Evolutionary conservation across 345 rosid species (phyloP), one percentile per base, ranked within the genome.

Genomic region (Arabidopsis arenosa): DNA sequence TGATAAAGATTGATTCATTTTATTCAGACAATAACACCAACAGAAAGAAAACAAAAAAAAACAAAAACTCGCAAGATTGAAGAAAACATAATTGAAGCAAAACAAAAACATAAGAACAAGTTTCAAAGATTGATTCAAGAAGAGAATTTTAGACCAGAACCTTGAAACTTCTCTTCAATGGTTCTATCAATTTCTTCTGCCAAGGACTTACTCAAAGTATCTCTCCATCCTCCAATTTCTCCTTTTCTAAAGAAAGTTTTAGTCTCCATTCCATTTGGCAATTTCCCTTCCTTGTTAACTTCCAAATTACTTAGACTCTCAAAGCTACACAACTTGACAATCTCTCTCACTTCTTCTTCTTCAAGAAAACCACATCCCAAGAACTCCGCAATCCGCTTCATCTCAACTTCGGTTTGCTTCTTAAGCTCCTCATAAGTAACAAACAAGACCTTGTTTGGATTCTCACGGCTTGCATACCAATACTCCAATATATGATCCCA

Each of bases 381-480:
- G 32, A 81, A 78, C 57, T 60, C 63, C 0, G 68, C 74, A 9
- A 74, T n/a, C 39, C 21, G 74, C 48, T 79, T 71, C 14, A 75
- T 14, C 15, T 60, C 11, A 35, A 14, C 14, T 68, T 13, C 44
- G 6, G 66, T 39, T 8, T 68, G 54, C 48, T 51, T 58, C 6
- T 33, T 78, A 40, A 81, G 54, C 2, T 66, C 82, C 37, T 81
- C 82, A 21, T 74, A 81, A 23, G 68, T 81, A 2, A 70, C n/a
- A 39, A 81, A 81, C 62, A 72, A 63, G 9, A 80, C 9, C 66
- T 57, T 66, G 1, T 48, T 18, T 0, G 80, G 80, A 4, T 23
- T 41, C 39, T 76, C 32, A 14, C 64, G 41, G 49, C 80, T 80
- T 11, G 67, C 73, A 23, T 59, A 45, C 80, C 80, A 74, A 37